Base-by-base conservation (phyloP, 2,329 filamentous ascomycete species). In the Westerdykella sp. region DNA sequence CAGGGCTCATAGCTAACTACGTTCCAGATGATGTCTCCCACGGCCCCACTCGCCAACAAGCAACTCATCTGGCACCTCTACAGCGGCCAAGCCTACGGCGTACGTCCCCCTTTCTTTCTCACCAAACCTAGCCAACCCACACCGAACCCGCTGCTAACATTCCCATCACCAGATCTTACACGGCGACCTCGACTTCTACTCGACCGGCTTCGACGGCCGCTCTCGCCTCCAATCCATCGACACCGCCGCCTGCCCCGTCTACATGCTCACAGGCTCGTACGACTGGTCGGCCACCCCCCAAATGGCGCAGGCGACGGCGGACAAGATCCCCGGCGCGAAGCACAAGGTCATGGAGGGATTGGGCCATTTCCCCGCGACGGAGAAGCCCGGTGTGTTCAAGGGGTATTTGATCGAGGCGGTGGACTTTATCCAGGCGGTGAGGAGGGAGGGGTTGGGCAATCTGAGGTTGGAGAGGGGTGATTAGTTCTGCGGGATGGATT, bases 121-220 rank as follows among this genome's bases (percentile, higher is more conserved):
- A 5, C 6, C 31, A 3, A 13, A 13, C 31, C 31, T 34, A 13
- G 13, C 31, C 14, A 13, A 13, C 3, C 31, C 12, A 13, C 6
- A 3, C 31, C 6, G 13, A 21, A 21, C 18, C 18, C 18, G 4
- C 25, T 13, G 30, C 32, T 38, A 22, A 25, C 6, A 2, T 18
- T 2, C 7, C 18, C 18, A 21, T 21, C 31, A 37, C 0, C 40
- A 63, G 60, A 72, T 75, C 39, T 75, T 76, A 62, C 73, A 75
- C 52, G 73, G 73, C 18, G 72, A 75, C 45, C 57, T 75, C 13
- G 71, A 75, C 54, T 75, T 75, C 55, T 75, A 73, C 62, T 75
- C 75, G 41, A 70, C 70, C 40, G 72, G 72, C 37, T 76, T 68
- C 60, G 73, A 76, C 50, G 73, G 70, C 9, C 68, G 73, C 21